Evolutionary conservation across 441 rosid genomes (phyloP).

Genomic region (Populus hybrid): DNA sequence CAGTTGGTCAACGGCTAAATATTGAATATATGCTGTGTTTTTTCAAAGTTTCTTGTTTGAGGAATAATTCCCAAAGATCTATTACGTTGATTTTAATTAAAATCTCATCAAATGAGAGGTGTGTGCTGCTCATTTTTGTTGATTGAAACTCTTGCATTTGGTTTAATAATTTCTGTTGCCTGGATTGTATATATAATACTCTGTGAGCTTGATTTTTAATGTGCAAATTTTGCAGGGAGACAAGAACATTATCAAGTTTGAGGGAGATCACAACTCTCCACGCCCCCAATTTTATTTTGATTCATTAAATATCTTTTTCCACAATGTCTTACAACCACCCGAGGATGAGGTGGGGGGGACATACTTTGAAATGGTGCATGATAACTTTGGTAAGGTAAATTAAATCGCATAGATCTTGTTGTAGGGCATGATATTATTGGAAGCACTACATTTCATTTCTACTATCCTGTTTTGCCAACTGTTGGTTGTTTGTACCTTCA

Average conservation of each 20-base stretch:
- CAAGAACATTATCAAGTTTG: slow-evolving; percentile 95
- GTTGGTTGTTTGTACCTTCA: slow-evolving; percentile 42
- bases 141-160: slow-evolving; percentile 7
- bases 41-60: background rate
- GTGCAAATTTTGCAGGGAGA: slow-evolving; percentile 66
- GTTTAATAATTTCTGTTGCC: slow-evolving; percentile 6
- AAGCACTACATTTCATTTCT: slow-evolving; percentile 19
- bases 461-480: slow-evolving; percentile 20
- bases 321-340: slow-evolving; percentile 93
- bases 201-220: slow-evolving; percentile 14
- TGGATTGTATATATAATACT: slow-evolving; percentile 1
- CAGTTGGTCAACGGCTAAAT: background rate
- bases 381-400: slow-evolving; percentile 81
- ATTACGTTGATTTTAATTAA: background rate
- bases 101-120: background rate
- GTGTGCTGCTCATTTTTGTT: background rate
- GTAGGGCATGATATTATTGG: slow-evolving; percentile 15
- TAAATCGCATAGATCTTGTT: slow-evolving; percentile 17
- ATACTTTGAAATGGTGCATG: slow-evolving; percentile 57
- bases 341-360: slow-evolving; percentile 68
- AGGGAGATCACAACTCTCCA: slow-evolving; percentile 98
- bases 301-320: slow-evolving; percentile 92
- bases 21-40: background rate
- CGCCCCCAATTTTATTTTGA: slow-evolving; percentile 97
- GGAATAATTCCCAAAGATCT: background rate